Base-by-base conservation (phyloP, 192 early-diverging fungal species). In the Tieghemiomyces parasiticus region DNA sequence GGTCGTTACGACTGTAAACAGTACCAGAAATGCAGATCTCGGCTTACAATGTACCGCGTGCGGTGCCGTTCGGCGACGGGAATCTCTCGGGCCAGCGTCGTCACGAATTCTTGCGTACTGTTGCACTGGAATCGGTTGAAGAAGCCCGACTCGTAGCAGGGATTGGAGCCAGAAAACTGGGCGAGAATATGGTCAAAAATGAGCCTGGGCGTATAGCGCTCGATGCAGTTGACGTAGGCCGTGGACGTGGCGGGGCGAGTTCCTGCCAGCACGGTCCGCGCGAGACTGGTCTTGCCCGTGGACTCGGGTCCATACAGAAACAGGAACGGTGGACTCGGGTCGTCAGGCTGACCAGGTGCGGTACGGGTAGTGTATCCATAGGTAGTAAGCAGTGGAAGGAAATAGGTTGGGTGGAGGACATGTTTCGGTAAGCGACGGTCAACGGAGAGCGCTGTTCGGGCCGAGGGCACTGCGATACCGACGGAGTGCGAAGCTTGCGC, bases 181-280 rank as follows among this genome's bases (percentile, higher is more conserved):
- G 86, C 81, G 54, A 92, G 72, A 19, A 77, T 76, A 26, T 79
- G 79, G 49, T 94, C 90, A 69, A 90, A 89, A 28, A 94, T 62
- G 53, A 90, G 69, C 2, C 88, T 76, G 24, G 83, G 77, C 0
- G 86, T 81, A 59, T 81, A 78, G 53, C 86, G 82, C 65, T 90
- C 89, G 8, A 88, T 68, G 62, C 87, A 87, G 68, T 86, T 84
- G 6, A 91, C 61, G 61, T 76, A 83, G 6, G 79, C 76, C 62
- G 71, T 31, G 68, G 51, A 24, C 10, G 35, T 6, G 31, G 16
- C 13, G 32, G 19, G 46, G 19, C 19, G 34, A 4, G 31, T 30
- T 22, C 46, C 33, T 13, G 22, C 24, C 42, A 75, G 67, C 13
- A 83, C 59, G 25, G 60, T 51, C 2, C 62, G 64, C 1, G 74